Evolutionary conservation across 257 asterid species (phyloP), one percentile per base, ranked within the genome.

Genomic region (Parsonsia alboflavescens): DNA sequence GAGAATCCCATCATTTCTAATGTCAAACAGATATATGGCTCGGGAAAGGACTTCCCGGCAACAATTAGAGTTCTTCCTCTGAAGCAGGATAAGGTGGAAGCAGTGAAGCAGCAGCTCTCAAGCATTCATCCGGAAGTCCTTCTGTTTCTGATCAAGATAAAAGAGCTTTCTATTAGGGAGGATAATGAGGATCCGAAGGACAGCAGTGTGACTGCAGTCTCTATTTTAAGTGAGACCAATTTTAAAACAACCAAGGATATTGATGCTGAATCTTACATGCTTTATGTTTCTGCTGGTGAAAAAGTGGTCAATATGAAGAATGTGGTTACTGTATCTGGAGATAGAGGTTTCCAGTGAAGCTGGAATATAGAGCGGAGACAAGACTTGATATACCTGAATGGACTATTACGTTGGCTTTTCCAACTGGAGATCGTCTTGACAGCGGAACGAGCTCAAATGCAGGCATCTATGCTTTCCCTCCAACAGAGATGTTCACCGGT

Each of bases 301-400:
- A 79, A 65, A 67, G 68, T 50, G 75, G 69, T 76, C 1, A 45
- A 5, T 21, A 12, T 17, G 85, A 73, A 15, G 83, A 73, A 63
- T 82, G 86, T 71, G 54, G 79, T 70, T 82, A 82, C 63, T 69
- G 76, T 49, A 79, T 79, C 76, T 82, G 86, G 86, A 82, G 80
- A 42, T 83, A 82, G 54, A 79, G 78, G 61, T 82, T 82, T 73
- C 86, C 81, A 12, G 81, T 82, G 46, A 76, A 6, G 69, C 78
- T 49, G 61, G 79, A 76, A 33, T 61, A 68, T 41, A 63, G 71
- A 53, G 86, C 79, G 13, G 86, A 69, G 15, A 82, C 76, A 64
- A 73, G 85, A 73, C 53, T 62, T 81, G 85, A 79, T 3, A 81
- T 82, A 7, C 81, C 78, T 22, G 85, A 82, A 33, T 82, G 82